Conservation (phyloP, 129 eudicot genomes). For the Tagetes patula region DNA sequence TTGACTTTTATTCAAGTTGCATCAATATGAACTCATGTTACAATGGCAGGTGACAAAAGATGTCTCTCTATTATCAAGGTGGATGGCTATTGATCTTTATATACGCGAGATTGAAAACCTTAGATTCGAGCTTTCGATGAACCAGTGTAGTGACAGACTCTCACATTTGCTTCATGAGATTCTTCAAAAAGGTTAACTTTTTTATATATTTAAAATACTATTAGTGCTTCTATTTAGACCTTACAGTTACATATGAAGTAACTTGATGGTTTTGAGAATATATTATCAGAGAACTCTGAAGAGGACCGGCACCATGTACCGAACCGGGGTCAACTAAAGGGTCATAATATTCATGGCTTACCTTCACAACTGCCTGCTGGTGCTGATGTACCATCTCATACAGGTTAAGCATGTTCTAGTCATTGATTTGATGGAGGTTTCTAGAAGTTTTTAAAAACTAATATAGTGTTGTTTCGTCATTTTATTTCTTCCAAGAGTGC, state of each 20-base stretch:
- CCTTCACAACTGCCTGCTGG: constrained; percentile 80
- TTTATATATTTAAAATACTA: background rate
- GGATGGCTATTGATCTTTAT: constrained; percentile 98
- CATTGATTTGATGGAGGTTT: background rate
- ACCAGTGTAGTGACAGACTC: constrained; percentile 59
- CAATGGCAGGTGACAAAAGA: constrained; percentile 78
- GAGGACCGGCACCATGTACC: constrained; percentile 46
- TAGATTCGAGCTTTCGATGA: constrained; percentile 94
- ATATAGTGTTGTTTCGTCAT: background rate
- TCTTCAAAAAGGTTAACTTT: constrained; percentile 47
- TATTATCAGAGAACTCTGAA: constrained; percentile 46
- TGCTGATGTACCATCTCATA: constrained; percentile 81
- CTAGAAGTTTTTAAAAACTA: background rate
- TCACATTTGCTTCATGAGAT: constrained; percentile 62
- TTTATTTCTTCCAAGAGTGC: constrained; percentile 47
- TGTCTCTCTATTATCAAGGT: constrained; percentile 87
- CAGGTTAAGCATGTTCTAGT: constrained; percentile 50
- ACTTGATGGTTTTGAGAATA: constrained; percentile 2
- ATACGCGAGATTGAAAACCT: constrained; percentile 80
- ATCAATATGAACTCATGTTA: background rate
- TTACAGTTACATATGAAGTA: background rate
- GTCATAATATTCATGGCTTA: constrained; percentile 42
- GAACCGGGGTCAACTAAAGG: constrained; percentile 34
- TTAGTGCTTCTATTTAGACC: background rate
- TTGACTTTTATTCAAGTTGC: background rate